Percentiles rank a stretch among this genome's conserved stretches.
These are phyloP conservation scores for Huntiella savannae DNA, from an alignment of 2,329 filamentous ascomycete genomes.

Conservation along the genomic window DNA sequence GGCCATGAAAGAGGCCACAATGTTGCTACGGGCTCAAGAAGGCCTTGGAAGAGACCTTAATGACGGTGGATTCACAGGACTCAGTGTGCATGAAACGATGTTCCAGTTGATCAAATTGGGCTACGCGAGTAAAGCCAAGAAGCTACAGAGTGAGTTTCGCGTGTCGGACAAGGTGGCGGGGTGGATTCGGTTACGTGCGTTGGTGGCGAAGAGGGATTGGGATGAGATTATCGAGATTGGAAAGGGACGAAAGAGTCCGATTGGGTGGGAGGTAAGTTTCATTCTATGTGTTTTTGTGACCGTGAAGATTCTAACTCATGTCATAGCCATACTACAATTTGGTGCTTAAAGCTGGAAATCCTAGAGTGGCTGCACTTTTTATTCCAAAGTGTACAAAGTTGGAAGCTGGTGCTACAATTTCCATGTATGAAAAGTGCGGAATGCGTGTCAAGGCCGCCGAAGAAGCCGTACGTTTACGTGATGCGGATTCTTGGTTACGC, in stretches of 20 bases:
- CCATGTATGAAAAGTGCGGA: slow-evolving; percentile 95
- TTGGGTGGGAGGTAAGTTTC: slow-evolving; percentile 73
- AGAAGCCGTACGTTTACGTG: slow-evolving; percentile 69
- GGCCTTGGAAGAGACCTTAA: slow-evolving; percentile 68
- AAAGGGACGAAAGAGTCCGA: slow-evolving; percentile 66
- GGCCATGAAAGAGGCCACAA: slow-evolving; percentile 59
- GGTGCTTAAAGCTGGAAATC: slow-evolving; percentile 72
- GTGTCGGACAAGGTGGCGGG: slow-evolving; percentile 77
- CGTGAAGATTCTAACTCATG: background rate
- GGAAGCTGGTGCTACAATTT: slow-evolving; percentile 48
- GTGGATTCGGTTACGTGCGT: slow-evolving; percentile 67
- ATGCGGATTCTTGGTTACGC: slow-evolving; percentile 54
- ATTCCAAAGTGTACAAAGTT: slow-evolving; percentile 70
- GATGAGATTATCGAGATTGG: slow-evolving; percentile 74
- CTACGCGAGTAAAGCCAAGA: slow-evolving; percentile 68
- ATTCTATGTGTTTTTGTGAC: background rate
- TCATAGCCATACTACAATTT: slow-evolving; percentile 75
- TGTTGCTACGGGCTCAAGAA: slow-evolving; percentile 71
- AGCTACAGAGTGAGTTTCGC: slow-evolving; percentile 81
- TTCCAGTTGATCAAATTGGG: slow-evolving; percentile 71
- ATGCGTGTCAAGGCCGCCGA: slow-evolving; percentile 77
- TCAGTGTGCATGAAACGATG: slow-evolving; percentile 81
- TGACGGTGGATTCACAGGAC: slow-evolving; percentile 49
- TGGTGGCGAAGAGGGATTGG: slow-evolving; percentile 84
- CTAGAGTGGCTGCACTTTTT: slow-evolving; percentile 64